A percentile compares a stretch with the other conserved stretches of the same genome.
Conservation (phyloP, 306 rosid genomes). For the Corylus heterophylla region DNA sequence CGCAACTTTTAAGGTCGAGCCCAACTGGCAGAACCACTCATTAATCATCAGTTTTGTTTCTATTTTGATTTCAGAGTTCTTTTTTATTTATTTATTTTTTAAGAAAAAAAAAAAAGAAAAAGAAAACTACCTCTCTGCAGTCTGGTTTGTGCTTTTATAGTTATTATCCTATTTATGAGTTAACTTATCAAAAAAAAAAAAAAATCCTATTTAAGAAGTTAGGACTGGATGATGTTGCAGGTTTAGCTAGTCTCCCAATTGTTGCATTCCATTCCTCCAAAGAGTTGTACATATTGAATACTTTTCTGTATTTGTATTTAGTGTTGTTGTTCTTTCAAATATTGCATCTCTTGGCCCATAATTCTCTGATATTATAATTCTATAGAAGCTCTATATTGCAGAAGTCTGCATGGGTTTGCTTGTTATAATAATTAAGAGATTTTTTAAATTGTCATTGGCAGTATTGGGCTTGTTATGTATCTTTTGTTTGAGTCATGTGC, state of each 20-base stretch:
- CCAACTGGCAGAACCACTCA: slow-evolving; percentile 5
- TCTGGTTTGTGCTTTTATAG: not conserved
- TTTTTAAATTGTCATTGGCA: not conserved
- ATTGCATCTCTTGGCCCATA: not conserved
- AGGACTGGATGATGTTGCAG: not conserved
- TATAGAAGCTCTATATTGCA: not conserved
- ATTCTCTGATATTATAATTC: not conserved
- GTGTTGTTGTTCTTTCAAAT: not conserved
- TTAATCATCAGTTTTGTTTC: not conserved
- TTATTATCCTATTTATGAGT: not conserved
- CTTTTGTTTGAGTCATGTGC: slow-evolving; percentile 1
- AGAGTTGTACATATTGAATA: slow-evolving; percentile 2
- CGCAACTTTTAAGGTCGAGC: slow-evolving; percentile 87
- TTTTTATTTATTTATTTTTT: too few species aligned
- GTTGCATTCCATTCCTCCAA: slow-evolving; percentile 5
- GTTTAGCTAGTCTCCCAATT: slow-evolving; percentile 4
- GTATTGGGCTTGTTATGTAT: not conserved
- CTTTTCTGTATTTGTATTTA: not conserved
- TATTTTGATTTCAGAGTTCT: not conserved
- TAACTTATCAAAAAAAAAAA: too few species aligned
- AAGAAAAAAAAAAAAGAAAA: too few species aligned
- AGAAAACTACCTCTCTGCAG: not conserved
- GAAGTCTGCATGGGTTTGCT: not conserved
- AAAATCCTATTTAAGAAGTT: not conserved
- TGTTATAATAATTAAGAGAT: not conserved